phyloP scores from a whole-genome alignment of 1,139 yeast genomes.

The Hansenula lynferdii region DNA sequence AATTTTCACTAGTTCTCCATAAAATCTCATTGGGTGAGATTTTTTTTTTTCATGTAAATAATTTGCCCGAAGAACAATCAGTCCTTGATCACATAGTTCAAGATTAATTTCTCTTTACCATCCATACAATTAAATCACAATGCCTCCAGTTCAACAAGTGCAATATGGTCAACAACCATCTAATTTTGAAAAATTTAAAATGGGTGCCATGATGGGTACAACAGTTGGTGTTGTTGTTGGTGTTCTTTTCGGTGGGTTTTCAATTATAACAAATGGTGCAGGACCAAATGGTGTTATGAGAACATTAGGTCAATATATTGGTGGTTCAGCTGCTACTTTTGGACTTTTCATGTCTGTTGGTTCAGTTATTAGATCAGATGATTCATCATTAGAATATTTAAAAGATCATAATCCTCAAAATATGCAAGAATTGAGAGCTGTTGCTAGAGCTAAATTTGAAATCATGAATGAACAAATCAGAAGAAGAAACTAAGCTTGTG shows the following conservation, averaged over 20 bases:
- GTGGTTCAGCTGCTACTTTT: constrained; percentile 96
- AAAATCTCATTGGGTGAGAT: background rate
- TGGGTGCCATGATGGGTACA: constrained; percentile 97
- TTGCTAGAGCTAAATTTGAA: constrained; percentile 22
- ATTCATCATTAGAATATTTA: constrained; percentile 11
- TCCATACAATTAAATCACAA: constrained; percentile 19
- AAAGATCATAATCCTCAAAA: constrained; percentile 14
- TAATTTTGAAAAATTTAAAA: constrained; percentile 91
- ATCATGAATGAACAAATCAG: constrained; percentile 15
- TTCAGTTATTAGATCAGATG: constrained; percentile 83
- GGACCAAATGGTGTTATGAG: constrained; percentile 99
- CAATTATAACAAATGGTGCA: constrained; percentile 88
- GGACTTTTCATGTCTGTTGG: constrained; percentile 96
- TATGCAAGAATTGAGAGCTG: constrained; percentile 19
- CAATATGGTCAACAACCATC: constrained; percentile 79
- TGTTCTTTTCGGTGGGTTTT: constrained; percentile 87
- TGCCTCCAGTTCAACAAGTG: constrained; percentile 86
- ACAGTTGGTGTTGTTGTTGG: constrained; percentile 97
- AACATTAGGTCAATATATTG: constrained; percentile 93
- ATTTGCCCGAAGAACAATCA: too few relatives aligned
- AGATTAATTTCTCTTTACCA: too few relatives aligned
- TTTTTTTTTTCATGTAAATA: background rate
- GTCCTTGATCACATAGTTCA: too few relatives aligned
- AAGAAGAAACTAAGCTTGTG: constrained; percentile 7
- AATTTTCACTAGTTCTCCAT: background rate